Base-by-base conservation (phyloP, 768 basidiomycete genomes). In the Dendrothele bispora region DNA sequence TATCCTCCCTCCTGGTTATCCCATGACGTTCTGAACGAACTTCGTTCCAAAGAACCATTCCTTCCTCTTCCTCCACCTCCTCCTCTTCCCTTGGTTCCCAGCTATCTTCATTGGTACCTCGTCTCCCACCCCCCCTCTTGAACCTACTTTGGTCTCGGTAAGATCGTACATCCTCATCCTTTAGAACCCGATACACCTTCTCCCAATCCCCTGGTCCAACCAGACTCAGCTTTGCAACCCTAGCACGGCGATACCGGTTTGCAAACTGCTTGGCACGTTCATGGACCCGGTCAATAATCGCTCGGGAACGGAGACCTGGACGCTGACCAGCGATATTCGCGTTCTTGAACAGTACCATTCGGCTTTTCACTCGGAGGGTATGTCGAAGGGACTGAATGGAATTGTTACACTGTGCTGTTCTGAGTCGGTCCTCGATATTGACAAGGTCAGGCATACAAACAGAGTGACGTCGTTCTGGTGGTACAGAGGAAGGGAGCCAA, bases 291-390 rank as follows among this genome's bases (percentile, higher is more conserved):
- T 26, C 30, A 24, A 50, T 50, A 0, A 25, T 49, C 3, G n/a
- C 36, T 26, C 39, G 49, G 25, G 47, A 18, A 3, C 35, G 7
- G 20, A 34, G 28, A 25, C 37, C 37, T 46, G 21, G 14, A 20
- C 18, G 12, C 28, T 50, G 49, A 20, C 49, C 49, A 18, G 2
- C 7, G n/a, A 50, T 36, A 12, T 50, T 50, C 2, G 22, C 10
- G 17, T 49, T 29, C 10, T 38, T 49, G 47, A 49, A 50, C 11
- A 18, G 49, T 7, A 30, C 28, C 25, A 50, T 28, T 21, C 27
- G 35, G 0, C 34, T 24, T 1, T 24, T 7, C 17, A 49, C 22
- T 18, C 12, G 34, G 5, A 50, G 6, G 10, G 27, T 12, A 10
- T 49, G 28, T 1, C 35, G 35, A 4, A 50, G 32, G 3, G 36